Base-by-base conservation (phyloP, 2,329 filamentous ascomycete genomes). In the Hirsutella rhossiliensis region DNA sequence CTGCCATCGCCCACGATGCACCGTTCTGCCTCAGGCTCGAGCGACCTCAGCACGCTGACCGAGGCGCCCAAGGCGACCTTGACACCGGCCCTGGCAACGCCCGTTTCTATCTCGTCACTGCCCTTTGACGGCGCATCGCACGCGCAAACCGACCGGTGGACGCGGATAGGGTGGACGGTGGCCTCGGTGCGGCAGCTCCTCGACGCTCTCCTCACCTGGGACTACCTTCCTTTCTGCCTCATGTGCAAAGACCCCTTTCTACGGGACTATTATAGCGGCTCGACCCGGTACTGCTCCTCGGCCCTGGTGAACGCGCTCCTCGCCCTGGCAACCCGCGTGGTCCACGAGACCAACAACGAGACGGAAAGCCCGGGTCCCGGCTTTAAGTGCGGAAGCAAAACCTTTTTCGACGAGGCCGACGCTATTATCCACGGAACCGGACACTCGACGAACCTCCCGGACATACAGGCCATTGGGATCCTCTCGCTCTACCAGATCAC, bases 381-480 rank as follows among this genome's bases (percentile, higher is more conserved):
- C 12, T 41, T 27, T 9, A 27, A 36, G 41, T 42, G 38, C 11
- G 42, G 40, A 8, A 49, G 47, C 42, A 27, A 38, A 17, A 32
- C 40, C 27, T 46, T 48, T n/a, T 39, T 46, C 15, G 34, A 23
- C 15, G 37, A 41, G 12, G 43, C 41, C 18, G 37, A 45, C 12
- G n/a, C 18, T 5, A 11, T 38, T 9, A 29, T 45, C 5, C n/a
- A 17, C 11, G 15, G 38, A 12, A 20, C 41, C 11, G 36, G 15
- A 3, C 28, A 17, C 4, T 6, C 19, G 11, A 8, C 17, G n/a
- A 45, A 11, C 9, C 41, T 50, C n/a, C 46, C 48, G 2, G 41
- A 48, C 29, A 47, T 46, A 11, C 48, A 50, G 34, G 39, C 48
- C 5, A n/a, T 48, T 9, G 48, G 46, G 6, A 43, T 50, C 6